A percentile compares a stretch with the other conserved stretches of the same genome.
phyloP scores from a whole-genome alignment of 352 stramenopile species.

The Pythium grandisporangium region DNA sequence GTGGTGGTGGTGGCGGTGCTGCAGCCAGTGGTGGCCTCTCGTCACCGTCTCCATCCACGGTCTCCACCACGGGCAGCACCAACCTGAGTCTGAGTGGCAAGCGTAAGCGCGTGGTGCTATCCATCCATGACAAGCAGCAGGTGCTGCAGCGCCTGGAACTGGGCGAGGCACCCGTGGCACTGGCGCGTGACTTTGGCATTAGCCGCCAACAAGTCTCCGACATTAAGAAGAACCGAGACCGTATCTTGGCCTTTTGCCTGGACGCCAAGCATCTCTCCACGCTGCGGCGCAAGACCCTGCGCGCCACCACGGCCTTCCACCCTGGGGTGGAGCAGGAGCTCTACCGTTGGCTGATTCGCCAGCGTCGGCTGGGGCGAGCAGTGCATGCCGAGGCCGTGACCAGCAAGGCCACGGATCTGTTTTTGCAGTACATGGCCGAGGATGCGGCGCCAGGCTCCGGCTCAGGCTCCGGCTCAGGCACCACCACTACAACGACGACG shows the following conservation, averaged over 20 bases:
- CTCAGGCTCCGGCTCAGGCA: too few species aligned
- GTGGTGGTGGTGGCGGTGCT: too few species aligned
- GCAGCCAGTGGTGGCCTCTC: background rate
- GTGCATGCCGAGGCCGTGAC: constrained; percentile 40
- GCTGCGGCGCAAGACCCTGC: constrained; percentile 68
- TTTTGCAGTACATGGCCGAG: constrained; percentile 52
- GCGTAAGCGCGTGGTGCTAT: constrained; percentile 77
- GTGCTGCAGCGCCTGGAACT: constrained; percentile 60
- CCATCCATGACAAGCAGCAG: constrained; percentile 79
- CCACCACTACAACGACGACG: too few species aligned
- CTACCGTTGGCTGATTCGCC: constrained; percentile 75
- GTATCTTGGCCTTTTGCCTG: constrained; percentile 67
- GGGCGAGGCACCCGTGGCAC: constrained; percentile 51
- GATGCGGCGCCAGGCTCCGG: too few species aligned
- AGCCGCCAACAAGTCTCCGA: constrained; percentile 77
- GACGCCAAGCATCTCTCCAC: constrained; percentile 68
- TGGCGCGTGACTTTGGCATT: constrained; percentile 59
- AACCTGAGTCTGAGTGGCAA: constrained; percentile 15
- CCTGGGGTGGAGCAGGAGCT: constrained; percentile 75
- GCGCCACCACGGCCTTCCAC: constrained; percentile 53
- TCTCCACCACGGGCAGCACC: background rate
- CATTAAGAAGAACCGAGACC: constrained; percentile 81
- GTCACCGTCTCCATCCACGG: constrained; percentile 6
- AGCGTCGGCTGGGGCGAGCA: constrained; percentile 33
- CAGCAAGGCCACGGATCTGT: constrained; percentile 50